Percentiles rank a stretch among this genome's conserved stretches.
phyloP scores from a whole-genome alignment of 345 rosid genomes.

The Citrus inodora region DNA sequence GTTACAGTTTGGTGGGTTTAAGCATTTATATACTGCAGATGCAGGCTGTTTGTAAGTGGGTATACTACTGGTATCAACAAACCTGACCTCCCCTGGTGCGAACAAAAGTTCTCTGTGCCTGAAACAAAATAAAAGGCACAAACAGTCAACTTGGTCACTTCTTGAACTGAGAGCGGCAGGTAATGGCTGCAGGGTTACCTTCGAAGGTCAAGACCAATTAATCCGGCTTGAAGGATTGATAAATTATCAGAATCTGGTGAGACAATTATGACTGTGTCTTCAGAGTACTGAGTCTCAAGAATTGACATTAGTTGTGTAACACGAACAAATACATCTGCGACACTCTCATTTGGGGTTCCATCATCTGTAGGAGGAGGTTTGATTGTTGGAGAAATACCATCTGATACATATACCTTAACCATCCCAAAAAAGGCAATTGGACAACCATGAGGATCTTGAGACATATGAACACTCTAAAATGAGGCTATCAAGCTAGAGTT shows the following conservation, averaged over 20 bases:
- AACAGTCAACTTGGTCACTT: background rate
- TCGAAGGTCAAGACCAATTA: slow-evolving; percentile 79
- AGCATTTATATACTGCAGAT: slow-evolving; percentile 78
- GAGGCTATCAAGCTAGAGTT: background rate
- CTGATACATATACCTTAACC: slow-evolving; percentile 73
- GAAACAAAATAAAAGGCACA: slow-evolving; percentile 17
- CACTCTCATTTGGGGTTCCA: slow-evolving; percentile 95
- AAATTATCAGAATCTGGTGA: slow-evolving; percentile 94
- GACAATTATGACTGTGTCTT: slow-evolving; percentile 62
- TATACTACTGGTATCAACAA: slow-evolving; percentile 61
- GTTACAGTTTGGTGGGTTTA: slow-evolving; percentile 72
- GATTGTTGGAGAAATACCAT: slow-evolving; percentile 66
- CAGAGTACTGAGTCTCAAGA: slow-evolving; percentile 90
- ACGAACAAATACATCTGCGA: slow-evolving; percentile 83
- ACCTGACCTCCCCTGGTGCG: slow-evolving; percentile 77
- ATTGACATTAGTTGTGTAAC: slow-evolving; percentile 92
- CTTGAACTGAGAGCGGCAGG: background rate
- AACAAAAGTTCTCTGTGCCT: slow-evolving; percentile 77
- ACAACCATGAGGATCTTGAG: background rate
- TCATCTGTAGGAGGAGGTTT: slow-evolving; percentile 89
- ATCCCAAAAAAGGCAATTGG: background rate
- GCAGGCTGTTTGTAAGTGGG: slow-evolving; percentile 88
- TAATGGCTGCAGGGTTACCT: slow-evolving; percentile 34
- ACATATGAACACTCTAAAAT: background rate
- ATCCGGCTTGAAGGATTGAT: slow-evolving; percentile 79